Base-by-base conservation (phyloP, 2,329 filamentous ascomycete species). In the Verticillium longisporum region DNA sequence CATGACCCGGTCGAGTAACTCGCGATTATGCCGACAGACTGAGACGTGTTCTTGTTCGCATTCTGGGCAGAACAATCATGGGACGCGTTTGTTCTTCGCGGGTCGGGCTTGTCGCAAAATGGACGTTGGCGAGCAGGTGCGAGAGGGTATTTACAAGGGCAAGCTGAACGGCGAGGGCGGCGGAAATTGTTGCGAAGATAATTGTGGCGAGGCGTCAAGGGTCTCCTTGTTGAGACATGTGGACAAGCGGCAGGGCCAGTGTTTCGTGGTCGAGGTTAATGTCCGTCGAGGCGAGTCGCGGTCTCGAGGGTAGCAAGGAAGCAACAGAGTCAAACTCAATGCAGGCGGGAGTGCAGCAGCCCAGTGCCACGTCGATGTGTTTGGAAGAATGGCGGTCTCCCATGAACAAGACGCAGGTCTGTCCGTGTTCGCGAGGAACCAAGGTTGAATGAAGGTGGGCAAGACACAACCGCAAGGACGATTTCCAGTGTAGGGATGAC, bases 1-100 rank as follows among this genome's bases (percentile, higher is more conserved):
- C 56, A 60, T 57, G 36, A 60, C 61, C 55, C 60, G 33, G 56
- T 61, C 18, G 55, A 59, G 60, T 21, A 18, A 26, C 11, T 50
- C 18, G 45, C 45, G 57, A 61, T 60, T 65, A 65, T 55, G 55
- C 60, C 53, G 57, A 53, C 36, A 55, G 21, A 59, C 61, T 56
- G 60, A 57, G 61, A 57, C 62, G 50, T 45, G 34, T 31, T 41
- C 31, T 21, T 41, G 34, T 61, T 62, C 58, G 63, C 63, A 65
- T 65, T 38, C 63, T 64, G 63, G 58, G 26, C 41, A 62, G 58
- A 64, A 41, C 26, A 38, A 53, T 62, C 62, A 62, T 60, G 32
- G 41, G 11, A 56, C 6, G 37, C 33, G 57, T 45, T 38, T 45
- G 2, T 34, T 41, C 41, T 50, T 31, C 36, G 38, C 34, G 56